Base-by-base conservation (phyloP, 495 filamentous ascomycete species). In the Annulohypoxylon moriforme region DNA sequence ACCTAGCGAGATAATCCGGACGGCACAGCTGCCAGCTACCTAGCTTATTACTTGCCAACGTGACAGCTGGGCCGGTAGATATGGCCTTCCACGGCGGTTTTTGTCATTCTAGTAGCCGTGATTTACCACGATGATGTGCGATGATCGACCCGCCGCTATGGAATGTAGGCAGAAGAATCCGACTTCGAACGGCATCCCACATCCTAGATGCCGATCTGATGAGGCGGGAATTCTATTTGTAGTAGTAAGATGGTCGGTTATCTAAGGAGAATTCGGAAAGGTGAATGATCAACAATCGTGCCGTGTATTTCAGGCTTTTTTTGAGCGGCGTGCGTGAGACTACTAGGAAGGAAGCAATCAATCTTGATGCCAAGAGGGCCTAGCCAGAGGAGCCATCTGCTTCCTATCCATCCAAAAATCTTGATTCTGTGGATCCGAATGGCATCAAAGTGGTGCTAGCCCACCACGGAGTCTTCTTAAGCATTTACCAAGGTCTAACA, bases 301-400 rank as follows among this genome's bases (percentile, higher is more conserved):
- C 31, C 57, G 33, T 67, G 61, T 42, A 59, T 52, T 60, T 44
- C 52, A 62, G 50, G 57, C 58, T 59, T 24, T n/a, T n/a, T 60
- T 57, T 64, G 40, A 57, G 58, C 49, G 40, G 68, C 34, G 57
- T 29, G 56, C 33, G 31, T 63, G 58, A 20, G 20, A 59, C 47
- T 67, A 69, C 61, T 36, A 27, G 64, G 16, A 64, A 57, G 33
- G 34, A 10, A 62, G 31, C 11, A 63, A 64, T 62, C 29, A 69
- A 69, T 62, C 56, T 66, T 69, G 61, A 69, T 69, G 71, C 70
- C 65, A 73, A 73, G 70, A 52, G 20, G 18, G 60, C 25, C 60
- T 62, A 64, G 55, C 65, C 55, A 55, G 44, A 24, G 55, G 46
- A 68, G 38, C 36, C 56, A 36, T 68, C 47, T 40, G 33, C 57